These are phyloP conservation scores for Thelephora aurantiotincta DNA, from an alignment of 768 basidiomycete genomes.

Conservation along the genomic window DNA sequence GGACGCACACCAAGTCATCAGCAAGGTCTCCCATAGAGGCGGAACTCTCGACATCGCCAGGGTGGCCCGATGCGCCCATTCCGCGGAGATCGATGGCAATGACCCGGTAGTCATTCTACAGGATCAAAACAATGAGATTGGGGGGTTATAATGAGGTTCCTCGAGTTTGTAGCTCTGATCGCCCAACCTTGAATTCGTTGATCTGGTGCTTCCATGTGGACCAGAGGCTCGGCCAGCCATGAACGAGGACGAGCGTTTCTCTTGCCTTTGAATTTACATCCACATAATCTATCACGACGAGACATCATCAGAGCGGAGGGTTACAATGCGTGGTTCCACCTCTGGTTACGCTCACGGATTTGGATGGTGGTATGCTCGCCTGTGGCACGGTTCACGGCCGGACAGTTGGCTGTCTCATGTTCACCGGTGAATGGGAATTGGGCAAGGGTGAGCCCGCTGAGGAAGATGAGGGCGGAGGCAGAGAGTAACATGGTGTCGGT, in stretches of 20 bases:
- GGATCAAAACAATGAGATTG: too few relatives aligned
- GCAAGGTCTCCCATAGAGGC: constrained; percentile 47
- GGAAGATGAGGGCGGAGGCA: too few relatives aligned
- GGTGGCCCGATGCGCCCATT: constrained; percentile 54
- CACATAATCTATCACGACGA: constrained; percentile 34
- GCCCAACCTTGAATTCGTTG: constrained; percentile 39
- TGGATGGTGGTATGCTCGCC: constrained; percentile 21
- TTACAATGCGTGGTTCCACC: too few relatives aligned
- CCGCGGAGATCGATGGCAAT: constrained; percentile 54
- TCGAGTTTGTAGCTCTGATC: background rate
- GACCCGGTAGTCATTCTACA: constrained; percentile 44
- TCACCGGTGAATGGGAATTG: too few relatives aligned
- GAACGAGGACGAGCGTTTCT: constrained; percentile 49
- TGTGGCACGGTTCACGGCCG: constrained; percentile 26
- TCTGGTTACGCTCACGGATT: constrained; percentile 24
- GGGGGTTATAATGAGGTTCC: too few relatives aligned
- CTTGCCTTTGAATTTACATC: constrained; percentile 42
- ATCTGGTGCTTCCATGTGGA: constrained; percentile 65
- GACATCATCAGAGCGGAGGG: too few relatives aligned
- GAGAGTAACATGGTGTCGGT: too few relatives aligned
- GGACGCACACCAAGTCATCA: constrained; percentile 47
- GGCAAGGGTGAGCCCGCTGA: too few relatives aligned
- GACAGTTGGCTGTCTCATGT: constrained; percentile 22
- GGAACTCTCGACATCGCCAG: constrained; percentile 44
- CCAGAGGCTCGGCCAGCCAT: constrained; percentile 74